Evolutionary conservation across 1,284 basidiomycete species (phyloP).

Genomic region (Fomitopsis palustris): DNA sequence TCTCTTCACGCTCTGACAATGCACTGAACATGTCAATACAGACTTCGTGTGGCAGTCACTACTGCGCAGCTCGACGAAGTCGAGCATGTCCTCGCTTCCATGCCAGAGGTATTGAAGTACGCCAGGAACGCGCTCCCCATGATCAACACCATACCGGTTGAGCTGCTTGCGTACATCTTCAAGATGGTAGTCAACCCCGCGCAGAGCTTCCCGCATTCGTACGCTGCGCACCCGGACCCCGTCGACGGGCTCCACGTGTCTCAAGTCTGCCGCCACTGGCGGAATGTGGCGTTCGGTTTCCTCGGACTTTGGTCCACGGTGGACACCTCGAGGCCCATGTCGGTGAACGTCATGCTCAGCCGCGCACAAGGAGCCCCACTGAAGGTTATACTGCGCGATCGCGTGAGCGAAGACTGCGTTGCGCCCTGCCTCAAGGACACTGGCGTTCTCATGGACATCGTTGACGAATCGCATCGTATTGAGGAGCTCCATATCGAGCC

Average conservation of each 20-base stretch:
- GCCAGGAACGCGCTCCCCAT: conserved; percentile 16
- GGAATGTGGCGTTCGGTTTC: conserved; percentile 21
- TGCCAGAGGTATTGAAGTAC: conserved; percentile 7
- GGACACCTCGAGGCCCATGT: conserved; percentile 16
- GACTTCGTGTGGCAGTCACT: neutral
- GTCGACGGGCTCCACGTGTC: conserved; percentile 14
- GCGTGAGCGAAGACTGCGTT: conserved; percentile 3
- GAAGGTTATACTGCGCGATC: conserved; percentile 14
- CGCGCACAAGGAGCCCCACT: conserved; percentile 10
- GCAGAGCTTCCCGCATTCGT: conserved; percentile 10
- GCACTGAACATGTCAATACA: neutral
- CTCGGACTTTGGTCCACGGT: conserved; percentile 23
- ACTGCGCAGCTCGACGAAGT: neutral
- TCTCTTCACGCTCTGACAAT: no score
- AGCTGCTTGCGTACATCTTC: conserved; percentile 24
- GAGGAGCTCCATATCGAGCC: conserved; percentile 16
- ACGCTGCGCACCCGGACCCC: neutral
- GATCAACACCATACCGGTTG: conserved; percentile 21
- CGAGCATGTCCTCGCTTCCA: conserved; percentile 1
- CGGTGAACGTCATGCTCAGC: conserved; percentile 15
- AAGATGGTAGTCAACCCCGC: conserved; percentile 7
- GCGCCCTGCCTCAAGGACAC: conserved; percentile 12
- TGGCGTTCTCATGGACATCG: conserved; percentile 10
- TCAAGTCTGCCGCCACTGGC: conserved; percentile 25
- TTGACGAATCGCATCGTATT: conserved; percentile 8